phyloP scores from a whole-genome alignment of 1,139 yeast species.

The Diutina mesorugosa region DNA sequence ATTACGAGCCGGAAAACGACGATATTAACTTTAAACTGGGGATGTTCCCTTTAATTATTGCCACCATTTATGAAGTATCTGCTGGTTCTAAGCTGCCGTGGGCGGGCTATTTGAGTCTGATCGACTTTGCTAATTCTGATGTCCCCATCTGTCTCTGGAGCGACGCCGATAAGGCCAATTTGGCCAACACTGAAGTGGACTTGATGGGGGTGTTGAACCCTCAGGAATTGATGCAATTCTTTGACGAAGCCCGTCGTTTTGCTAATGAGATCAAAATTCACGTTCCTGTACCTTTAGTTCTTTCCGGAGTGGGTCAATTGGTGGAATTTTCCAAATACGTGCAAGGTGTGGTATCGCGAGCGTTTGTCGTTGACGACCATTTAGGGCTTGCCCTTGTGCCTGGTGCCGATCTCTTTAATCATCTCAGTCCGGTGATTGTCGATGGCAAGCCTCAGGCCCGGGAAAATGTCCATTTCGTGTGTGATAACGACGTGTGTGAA shows the following conservation, averaged over 20 bases:
- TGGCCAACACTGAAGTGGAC: slow-evolving; percentile 60
- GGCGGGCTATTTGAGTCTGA: slow-evolving; percentile 48
- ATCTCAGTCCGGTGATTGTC: slow-evolving; percentile 25
- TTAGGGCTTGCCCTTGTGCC: slow-evolving; percentile 75
- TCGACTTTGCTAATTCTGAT: slow-evolving; percentile 23
- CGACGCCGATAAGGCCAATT: slow-evolving; percentile 27
- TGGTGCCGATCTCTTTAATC: slow-evolving; percentile 85
- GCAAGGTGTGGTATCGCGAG: slow-evolving; percentile 59
- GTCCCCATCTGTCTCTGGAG: slow-evolving; percentile 62
- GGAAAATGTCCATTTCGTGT: slow-evolving; percentile 64
- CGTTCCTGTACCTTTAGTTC: slow-evolving; percentile 26
- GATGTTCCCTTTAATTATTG: slow-evolving; percentile 51
- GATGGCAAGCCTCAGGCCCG: slow-evolving; percentile 13
- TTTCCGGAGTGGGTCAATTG: slow-evolving; percentile 16
- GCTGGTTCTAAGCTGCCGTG: slow-evolving; percentile 57
- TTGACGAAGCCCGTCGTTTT: slow-evolving; percentile 35
- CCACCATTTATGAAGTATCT: slow-evolving; percentile 57
- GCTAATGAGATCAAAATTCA: slow-evolving; percentile 20
- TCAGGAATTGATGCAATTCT: slow-evolving; percentile 44
- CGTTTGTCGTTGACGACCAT: slow-evolving; percentile 66
- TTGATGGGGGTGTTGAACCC: slow-evolving; percentile 49
- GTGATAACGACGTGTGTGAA: slow-evolving; percentile 22
- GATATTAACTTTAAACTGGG: slow-evolving; percentile 33
- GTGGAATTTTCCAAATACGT: slow-evolving; percentile 36
- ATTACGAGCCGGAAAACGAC: slow-evolving; percentile 20